Evolutionary conservation across 2,329 filamentous ascomycete genomes (phyloP).

Genomic region (Aspergillus ustus): DNA sequence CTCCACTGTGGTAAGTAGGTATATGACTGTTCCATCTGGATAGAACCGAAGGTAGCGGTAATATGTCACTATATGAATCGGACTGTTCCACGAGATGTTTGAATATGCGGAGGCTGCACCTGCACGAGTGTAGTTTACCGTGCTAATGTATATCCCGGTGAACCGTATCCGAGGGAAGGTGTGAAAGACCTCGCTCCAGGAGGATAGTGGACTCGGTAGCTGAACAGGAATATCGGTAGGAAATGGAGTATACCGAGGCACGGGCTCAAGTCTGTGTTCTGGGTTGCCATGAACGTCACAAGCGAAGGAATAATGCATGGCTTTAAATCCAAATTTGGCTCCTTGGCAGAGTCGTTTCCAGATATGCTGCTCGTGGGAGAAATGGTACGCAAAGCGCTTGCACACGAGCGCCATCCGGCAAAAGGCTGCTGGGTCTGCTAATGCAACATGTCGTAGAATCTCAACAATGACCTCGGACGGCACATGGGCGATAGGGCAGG

Average conservation of each 20-base stretch:
- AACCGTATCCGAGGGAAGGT: slow-evolving; percentile 85
- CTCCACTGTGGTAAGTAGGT: slow-evolving; percentile 78
- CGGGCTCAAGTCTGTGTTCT: slow-evolving; percentile 36
- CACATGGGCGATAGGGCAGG: slow-evolving; percentile 77
- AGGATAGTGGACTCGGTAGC: slow-evolving; percentile 48
- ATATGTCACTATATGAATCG: slow-evolving; percentile 95
- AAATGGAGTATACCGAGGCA: slow-evolving; percentile 42
- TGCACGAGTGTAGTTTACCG: slow-evolving; percentile 89
- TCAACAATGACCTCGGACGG: slow-evolving; percentile 86
- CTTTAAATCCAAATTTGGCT: slow-evolving; percentile 73
- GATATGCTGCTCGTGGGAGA: slow-evolving; percentile 80
- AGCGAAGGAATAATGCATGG: slow-evolving; percentile 81
- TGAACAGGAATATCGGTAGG: slow-evolving; percentile 33
- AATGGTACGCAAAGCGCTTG: slow-evolving; percentile 83
- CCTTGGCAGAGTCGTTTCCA: slow-evolving; percentile 80
- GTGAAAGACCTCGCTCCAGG: slow-evolving; percentile 74
- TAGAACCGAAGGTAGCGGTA: slow-evolving; percentile 97
- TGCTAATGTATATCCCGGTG: slow-evolving; percentile 95
- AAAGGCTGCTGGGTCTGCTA: slow-evolving; percentile 76
- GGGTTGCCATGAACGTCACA: slow-evolving; percentile 60
- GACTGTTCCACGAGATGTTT: slow-evolving; percentile 75
- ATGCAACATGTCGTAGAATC: slow-evolving; percentile 74
- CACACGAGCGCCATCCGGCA: slow-evolving; percentile 78
- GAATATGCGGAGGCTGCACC: slow-evolving; percentile 71
- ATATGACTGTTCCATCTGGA: slow-evolving; percentile 82